Percentiles rank a stretch among this genome's conserved stretches.
These are phyloP conservation scores for Tetraselmis chui DNA, from an alignment of 139 green algal species.

Conservation along the genomic window DNA sequence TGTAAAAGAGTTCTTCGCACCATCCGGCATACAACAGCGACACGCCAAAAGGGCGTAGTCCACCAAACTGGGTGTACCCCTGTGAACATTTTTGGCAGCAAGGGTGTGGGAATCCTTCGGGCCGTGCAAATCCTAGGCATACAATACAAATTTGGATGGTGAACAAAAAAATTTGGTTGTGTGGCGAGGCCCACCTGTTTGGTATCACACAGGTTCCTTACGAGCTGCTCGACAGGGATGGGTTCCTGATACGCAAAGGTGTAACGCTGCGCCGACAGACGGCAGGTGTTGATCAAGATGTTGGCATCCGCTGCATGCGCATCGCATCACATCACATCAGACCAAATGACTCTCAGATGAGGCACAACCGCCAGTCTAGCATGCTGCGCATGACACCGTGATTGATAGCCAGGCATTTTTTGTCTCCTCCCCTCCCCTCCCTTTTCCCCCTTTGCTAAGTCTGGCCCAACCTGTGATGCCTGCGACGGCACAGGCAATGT, in stretches of 20 bases:
- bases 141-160: too few species aligned
- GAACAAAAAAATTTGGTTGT: too few species aligned
- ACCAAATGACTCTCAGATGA: too few species aligned
- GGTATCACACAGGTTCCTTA: constrained; percentile 87
- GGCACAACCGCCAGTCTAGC: too few species aligned
- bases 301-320: constrained; percentile 84
- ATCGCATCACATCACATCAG: not conserved
- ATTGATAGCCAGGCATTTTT: too few species aligned
- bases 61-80: constrained; percentile 97
- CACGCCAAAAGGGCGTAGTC: constrained; percentile 93
- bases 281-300: constrained; percentile 94
- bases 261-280: constrained; percentile 80
- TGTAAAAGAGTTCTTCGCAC: constrained; percentile 44
- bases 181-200: constrained; percentile 72
- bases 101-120: too few species aligned
- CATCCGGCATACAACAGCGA: constrained; percentile 96
- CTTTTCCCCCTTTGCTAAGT: too few species aligned
- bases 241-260: constrained; percentile 86
- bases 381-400: too few species aligned
- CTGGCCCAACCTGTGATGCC: constrained; percentile 94
- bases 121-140: too few species aligned
- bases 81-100: too few species aligned
- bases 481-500: constrained; percentile 90
- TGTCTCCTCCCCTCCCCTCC: too few species aligned
- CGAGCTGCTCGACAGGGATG: constrained; percentile 96